Percentiles rank a stretch among this genome's conserved stretches.
phyloP scores from a whole-genome alignment of 768 basidiomycete genomes.

The Boletus patriciae region DNA sequence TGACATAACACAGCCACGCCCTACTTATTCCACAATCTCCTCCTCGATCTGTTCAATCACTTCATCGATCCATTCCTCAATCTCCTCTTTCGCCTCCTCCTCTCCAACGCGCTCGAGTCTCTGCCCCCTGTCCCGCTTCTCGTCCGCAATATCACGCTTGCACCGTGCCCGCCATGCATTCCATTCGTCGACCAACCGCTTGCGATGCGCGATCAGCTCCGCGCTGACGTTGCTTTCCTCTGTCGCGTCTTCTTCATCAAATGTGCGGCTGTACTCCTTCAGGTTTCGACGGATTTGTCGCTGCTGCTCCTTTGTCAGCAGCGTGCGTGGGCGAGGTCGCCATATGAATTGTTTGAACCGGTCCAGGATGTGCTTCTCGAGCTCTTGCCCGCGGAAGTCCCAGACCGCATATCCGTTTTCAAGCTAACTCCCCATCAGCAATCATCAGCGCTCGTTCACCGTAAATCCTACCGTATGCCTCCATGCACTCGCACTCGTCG shows the following conservation, averaged over 20 bases:
- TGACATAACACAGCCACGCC: constrained; percentile 26
- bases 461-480: constrained; percentile 72
- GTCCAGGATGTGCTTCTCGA: constrained; percentile 86
- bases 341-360: constrained; percentile 99
- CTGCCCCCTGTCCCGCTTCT: constrained; percentile 43
- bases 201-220: constrained; percentile 86
- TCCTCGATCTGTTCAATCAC: constrained; percentile 92
- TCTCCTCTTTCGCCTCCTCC: constrained; percentile 76
- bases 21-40: constrained; percentile 54
- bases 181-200: constrained; percentile 96
- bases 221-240: constrained; percentile 95
- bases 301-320: constrained; percentile 87
- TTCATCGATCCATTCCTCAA: constrained; percentile 93
- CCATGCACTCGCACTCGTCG: constrained; percentile 94
- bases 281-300: constrained; percentile 84
- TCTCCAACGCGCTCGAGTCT: constrained; percentile 37
- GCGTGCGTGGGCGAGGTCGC: constrained; percentile 90
- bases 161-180: constrained; percentile 90
- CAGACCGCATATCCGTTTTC: constrained; percentile 96
- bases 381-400: constrained; percentile 97
- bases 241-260: constrained; percentile 96
- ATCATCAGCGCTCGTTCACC: background rate
- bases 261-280: constrained; percentile 84
- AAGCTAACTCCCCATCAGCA: constrained; percentile 51
- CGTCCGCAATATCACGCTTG: constrained; percentile 63